A percentile compares a stretch with the other conserved stretches of the same genome.
phyloP scores from a whole-genome alignment of 2,329 filamentous ascomycete genomes.

The Zalaria obscura region DNA sequence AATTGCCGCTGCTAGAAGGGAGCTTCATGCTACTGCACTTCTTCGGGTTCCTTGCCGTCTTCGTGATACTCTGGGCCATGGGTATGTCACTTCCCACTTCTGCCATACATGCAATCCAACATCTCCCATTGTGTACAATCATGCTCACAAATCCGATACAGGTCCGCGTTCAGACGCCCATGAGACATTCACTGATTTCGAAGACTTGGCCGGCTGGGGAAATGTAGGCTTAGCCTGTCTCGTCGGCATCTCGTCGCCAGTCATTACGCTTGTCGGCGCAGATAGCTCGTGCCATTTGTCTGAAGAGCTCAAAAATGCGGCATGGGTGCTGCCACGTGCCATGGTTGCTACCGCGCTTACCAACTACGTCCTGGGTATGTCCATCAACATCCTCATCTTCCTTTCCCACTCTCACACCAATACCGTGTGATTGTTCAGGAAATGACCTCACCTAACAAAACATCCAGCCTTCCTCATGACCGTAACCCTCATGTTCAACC shows the following conservation, averaged over 20 bases:
- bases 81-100: background rate
- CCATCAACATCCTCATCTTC: constrained; percentile 5
- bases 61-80: constrained; percentile 15
- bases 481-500: constrained; percentile 15
- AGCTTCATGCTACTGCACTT: constrained; percentile 14
- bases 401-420: constrained; percentile 4
- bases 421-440: constrained; percentile 4
- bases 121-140: too few species aligned
- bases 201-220: constrained; percentile 12
- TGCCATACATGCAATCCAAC: too few species aligned
- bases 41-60: constrained; percentile 16
- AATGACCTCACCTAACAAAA: constrained; percentile 3
- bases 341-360: constrained; percentile 10
- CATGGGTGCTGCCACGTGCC: constrained; percentile 8
- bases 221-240: constrained; percentile 11
- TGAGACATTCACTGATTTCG: constrained; percentile 12
- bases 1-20: constrained; percentile 15
- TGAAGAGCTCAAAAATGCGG: constrained; percentile 10
- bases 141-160: too few species aligned
- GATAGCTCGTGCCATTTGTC: constrained; percentile 9
- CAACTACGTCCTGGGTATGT: constrained; percentile 5
- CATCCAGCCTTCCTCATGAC: constrained; percentile 7
- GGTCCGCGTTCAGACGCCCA: constrained; percentile 4
- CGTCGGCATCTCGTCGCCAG: constrained; percentile 12
- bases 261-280: constrained; percentile 4